phyloP scores from a whole-genome alignment of 371 early-diverging fungal genomes.

The Mortierella sp. region DNA sequence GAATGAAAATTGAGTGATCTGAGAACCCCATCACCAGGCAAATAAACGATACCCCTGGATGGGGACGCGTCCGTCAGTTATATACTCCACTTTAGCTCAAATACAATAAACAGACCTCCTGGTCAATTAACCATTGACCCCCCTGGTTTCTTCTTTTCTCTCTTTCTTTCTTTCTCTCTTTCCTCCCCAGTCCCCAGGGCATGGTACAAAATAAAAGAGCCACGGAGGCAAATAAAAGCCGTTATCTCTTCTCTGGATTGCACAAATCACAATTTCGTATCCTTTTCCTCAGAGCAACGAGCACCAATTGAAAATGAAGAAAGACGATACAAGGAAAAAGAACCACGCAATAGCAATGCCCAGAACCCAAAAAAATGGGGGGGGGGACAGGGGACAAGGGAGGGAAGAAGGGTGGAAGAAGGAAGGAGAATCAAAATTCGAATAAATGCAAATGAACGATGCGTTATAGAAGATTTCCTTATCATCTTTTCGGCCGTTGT shows the following conservation, averaged over 20 bases:
- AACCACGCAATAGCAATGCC: not conserved
- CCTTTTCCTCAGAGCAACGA: not conserved
- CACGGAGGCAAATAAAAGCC: not conserved
- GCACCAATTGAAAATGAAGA: not conserved
- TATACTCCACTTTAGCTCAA: not conserved
- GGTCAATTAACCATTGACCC: not conserved
- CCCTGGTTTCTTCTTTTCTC: not conserved
- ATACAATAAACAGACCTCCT: not conserved
- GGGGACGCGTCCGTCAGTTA: not conserved
- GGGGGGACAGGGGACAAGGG: not conserved
- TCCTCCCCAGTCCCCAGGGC: no score
- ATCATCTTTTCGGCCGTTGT: not conserved
- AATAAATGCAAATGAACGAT: not conserved
- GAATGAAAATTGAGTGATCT: constrained; percentile 12
- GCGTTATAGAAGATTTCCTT: not conserved
- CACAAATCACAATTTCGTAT: not conserved
- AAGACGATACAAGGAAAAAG: not conserved
- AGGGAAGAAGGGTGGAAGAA: not conserved
- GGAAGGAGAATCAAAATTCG: not conserved
- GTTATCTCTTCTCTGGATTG: not conserved
- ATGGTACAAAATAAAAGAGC: not conserved
- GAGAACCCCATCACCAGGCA: not conserved
- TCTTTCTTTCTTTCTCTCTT: not conserved
- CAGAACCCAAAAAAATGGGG: not conserved
- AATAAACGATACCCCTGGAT: not conserved